Conservation (phyloP, 805 yeast species). For the Candida morakotiae region DNA sequence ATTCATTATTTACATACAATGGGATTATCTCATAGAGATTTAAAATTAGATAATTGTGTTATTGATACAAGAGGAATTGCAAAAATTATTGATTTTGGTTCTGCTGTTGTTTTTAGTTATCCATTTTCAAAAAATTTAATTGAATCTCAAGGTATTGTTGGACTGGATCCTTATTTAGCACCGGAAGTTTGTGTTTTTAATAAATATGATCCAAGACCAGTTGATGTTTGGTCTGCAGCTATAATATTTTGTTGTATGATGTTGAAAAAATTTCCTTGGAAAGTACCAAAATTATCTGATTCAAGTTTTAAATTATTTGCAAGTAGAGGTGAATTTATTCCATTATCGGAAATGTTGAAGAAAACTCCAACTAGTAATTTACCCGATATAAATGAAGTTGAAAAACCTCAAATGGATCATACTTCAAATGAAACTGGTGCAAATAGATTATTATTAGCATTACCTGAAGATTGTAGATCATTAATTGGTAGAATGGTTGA, state of each 20-base stretch:
- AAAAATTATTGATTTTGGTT: constrained; percentile 78
- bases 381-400: constrained; percentile 14
- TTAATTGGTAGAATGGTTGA: constrained; percentile 75
- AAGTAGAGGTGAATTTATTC: constrained; percentile 42
- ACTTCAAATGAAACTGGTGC: constrained; percentile 70
- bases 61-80: constrained; percentile 69
- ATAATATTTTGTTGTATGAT: constrained; percentile 87
- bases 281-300: constrained; percentile 67
- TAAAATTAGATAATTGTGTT: constrained; percentile 81
- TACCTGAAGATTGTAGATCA: constrained; percentile 66
- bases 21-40: constrained; percentile 81
- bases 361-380: constrained; percentile 18
- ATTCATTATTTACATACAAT: constrained; percentile 69
- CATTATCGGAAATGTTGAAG: constrained; percentile 52
- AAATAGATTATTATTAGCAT: constrained; percentile 62
- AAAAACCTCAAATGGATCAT: constrained; percentile 33
- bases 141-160: constrained; percentile 72
- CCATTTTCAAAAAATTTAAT: constrained; percentile 62
- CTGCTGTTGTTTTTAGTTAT: constrained; percentile 77
- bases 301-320: constrained; percentile 66
- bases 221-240: constrained; percentile 82
- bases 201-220: constrained; percentile 70
- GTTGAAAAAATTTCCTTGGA: constrained; percentile 83
- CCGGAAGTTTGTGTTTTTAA: constrained; percentile 67
- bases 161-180: constrained; percentile 83